Evolutionary conservation across 1,284 basidiomycete genomes (phyloP).

Genomic region (Tilletia walkeri): DNA sequence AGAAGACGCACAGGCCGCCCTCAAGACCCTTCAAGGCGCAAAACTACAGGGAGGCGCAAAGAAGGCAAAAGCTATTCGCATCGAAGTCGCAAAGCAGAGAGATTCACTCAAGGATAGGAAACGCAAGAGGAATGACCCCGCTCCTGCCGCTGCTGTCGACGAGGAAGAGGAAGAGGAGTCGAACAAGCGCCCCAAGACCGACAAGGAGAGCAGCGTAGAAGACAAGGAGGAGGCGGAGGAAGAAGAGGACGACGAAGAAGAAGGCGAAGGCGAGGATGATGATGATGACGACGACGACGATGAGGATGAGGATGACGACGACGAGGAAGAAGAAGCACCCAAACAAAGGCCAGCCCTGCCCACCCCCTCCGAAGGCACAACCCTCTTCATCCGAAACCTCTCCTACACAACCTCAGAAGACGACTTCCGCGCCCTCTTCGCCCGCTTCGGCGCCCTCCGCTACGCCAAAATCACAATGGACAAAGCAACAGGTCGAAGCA

Average conservation of each 20-base stretch:
- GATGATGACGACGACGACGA: conserved; percentile 57
- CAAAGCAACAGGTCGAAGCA: conserved; percentile 69
- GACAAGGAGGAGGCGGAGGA: conserved; percentile 16
- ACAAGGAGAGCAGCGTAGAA: conserved; percentile 19
- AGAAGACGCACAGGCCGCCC: conserved; percentile 70
- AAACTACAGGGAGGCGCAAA: conserved; percentile 46
- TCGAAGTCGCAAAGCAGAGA: conserved; percentile 44
- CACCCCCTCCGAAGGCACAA: conserved; percentile 65
- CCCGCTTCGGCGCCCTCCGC: conserved; percentile 80
- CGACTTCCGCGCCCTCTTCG: conserved; percentile 51
- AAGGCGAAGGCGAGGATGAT: conserved; percentile 38
- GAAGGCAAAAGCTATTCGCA: conserved; percentile 39
- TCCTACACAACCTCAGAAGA: conserved; percentile 71
- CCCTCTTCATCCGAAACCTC: conserved; percentile 90
- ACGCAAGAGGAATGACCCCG: conserved; percentile 16
- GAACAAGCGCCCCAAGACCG: conserved; percentile 21
- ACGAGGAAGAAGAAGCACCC: conserved; percentile 23
- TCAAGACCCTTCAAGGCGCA: conserved; percentile 44
- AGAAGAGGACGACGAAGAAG: conserved; percentile 62
- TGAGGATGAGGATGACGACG: conserved; percentile 16
- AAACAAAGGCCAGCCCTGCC: conserved; percentile 34
- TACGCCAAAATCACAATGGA: conserved; percentile 93
- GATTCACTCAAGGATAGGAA: conserved; percentile 33
- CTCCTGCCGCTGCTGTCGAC: not conserved
- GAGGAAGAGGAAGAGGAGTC: conserved; percentile 4